Base-by-base conservation (phyloP, 1,284 basidiomycete genomes). In the Xerocomus amazonicus region DNA sequence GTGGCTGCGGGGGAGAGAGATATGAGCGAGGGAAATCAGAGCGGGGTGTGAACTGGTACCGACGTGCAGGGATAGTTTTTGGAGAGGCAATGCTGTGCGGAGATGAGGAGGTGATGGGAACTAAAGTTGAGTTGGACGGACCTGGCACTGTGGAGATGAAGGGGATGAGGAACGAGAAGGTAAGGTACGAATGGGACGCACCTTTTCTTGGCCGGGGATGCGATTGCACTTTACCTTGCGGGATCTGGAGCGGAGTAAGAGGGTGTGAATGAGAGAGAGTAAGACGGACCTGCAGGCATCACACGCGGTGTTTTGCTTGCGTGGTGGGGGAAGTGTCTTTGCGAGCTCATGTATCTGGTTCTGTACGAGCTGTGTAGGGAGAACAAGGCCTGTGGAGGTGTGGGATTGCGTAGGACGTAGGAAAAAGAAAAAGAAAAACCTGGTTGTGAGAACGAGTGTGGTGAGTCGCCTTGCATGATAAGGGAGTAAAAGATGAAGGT, bases 271-370 rank as follows among this genome's bases (percentile, higher is more conserved):
- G 44, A 32, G 10, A 4, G 39, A n/a, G 13, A 8, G 6, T 0
- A 3, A 3, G 26, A 43, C 53, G 58, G 12, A 84, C 84, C 85
- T 83, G 78, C 90, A 93, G 45, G 87, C 87, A 72, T 94, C 91
- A 67, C 91, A 94, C 23, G 91, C 90, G 19, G 90, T 90, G 65
- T 94, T 94, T 72, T 94, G 90, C 65, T 91, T 92, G 50, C 87
- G 74, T 3, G 88, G 84, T 16, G 86, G 84, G 2, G 87, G 84
- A 0, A 87, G 75, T 0, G 81, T 79, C 71, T 86, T 87, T 45
- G 84, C 81, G 35, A 86, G 77, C 59, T 88, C 86, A 60, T 87
- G 82, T 44, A 87, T 83, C 67, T 87, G 83, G 60, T 81, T 84
- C 72, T 89, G 87, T 62, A 86, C 77, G 41, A 79, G 75, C 48